These are phyloP conservation scores for Fusarium denticulatum DNA, from an alignment of 2,329 filamentous ascomycete genomes.

Conservation along the genomic window DNA sequence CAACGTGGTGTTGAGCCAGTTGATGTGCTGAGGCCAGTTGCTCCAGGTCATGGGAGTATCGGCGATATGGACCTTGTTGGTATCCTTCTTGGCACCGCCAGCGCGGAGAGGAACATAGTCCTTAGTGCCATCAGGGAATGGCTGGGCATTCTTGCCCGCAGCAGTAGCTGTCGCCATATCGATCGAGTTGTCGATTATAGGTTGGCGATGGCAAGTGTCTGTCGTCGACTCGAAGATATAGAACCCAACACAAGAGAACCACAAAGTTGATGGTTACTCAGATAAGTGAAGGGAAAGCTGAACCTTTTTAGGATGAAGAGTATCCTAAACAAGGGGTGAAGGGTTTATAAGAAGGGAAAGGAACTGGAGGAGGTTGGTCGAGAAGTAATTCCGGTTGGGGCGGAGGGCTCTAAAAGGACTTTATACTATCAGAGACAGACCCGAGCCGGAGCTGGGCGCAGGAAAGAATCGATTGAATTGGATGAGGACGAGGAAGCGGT, in stretches of 20 bases:
- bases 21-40: conserved; percentile 93
- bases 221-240: conserved; percentile 16
- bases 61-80: conserved; percentile 73
- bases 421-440: conserved; percentile 43
- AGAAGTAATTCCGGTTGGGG: conserved; percentile 33
- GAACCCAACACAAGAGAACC: conserved; percentile 35
- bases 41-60: conserved; percentile 80
- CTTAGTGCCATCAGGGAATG: conserved; percentile 63
- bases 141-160: conserved; percentile 49
- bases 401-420: conserved; percentile 42
- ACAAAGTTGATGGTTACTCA: conserved; percentile 30
- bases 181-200: conserved; percentile 7
- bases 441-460: conserved; percentile 34
- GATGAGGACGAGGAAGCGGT: conserved; percentile 29
- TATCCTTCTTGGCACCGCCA: conserved; percentile 32
- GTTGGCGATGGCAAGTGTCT: conserved; percentile 25
- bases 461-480: conserved; percentile 20
- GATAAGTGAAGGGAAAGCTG: conserved; percentile 15
- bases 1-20: conserved; percentile 89
- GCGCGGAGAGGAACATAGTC: conserved; percentile 63
- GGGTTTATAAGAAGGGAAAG: conserved; percentile 4
- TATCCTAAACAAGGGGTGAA: conserved; percentile 33
- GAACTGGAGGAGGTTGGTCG: conserved; percentile 25
- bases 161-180: conserved; percentile 53
- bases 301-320: conserved; percentile 26